These are phyloP conservation scores for Mimosa bimucronata DNA, from an alignment of 306 rosid genomes.

Conservation along the genomic window DNA sequence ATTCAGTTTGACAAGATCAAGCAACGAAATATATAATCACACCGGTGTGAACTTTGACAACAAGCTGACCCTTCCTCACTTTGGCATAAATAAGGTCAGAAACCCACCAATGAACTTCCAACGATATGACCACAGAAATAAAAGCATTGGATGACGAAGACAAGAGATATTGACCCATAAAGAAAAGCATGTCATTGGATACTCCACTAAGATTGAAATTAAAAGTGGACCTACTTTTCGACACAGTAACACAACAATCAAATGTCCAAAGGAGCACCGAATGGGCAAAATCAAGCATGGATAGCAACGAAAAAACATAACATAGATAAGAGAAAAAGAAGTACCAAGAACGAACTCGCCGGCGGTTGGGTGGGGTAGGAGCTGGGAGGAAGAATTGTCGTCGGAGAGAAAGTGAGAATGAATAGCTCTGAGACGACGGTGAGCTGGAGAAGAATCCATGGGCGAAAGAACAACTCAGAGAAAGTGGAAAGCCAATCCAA, in stretches of 20 bases:
- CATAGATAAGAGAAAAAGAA: not conserved
- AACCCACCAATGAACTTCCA: not conserved
- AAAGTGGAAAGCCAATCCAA: not conserved
- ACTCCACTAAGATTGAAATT: not conserved
- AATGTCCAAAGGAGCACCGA: not conserved
- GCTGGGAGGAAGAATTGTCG: constrained; percentile 54
- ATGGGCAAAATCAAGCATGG: constrained; percentile 13
- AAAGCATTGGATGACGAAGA: not conserved
- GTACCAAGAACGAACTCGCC: constrained; percentile 78
- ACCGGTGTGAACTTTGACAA: not conserved
- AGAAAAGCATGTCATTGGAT: constrained; percentile 2
- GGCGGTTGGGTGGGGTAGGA: constrained; percentile 64
- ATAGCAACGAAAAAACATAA: not conserved
- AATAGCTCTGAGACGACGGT: constrained; percentile 76
- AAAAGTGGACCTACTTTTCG: not conserved
- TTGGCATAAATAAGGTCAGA: not conserved
- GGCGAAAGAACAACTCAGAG: not conserved
- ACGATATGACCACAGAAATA: not conserved
- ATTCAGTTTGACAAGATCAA: not conserved
- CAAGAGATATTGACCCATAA: constrained; percentile 1
- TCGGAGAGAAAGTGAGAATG: constrained; percentile 56
- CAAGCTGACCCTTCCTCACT: not conserved
- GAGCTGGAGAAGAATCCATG: constrained; percentile 74
- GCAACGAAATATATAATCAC: not conserved
- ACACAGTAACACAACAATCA: not conserved